These are phyloP conservation scores for Cornus controversa DNA, from an alignment of 148 eudicot species.

Conservation along the genomic window DNA sequence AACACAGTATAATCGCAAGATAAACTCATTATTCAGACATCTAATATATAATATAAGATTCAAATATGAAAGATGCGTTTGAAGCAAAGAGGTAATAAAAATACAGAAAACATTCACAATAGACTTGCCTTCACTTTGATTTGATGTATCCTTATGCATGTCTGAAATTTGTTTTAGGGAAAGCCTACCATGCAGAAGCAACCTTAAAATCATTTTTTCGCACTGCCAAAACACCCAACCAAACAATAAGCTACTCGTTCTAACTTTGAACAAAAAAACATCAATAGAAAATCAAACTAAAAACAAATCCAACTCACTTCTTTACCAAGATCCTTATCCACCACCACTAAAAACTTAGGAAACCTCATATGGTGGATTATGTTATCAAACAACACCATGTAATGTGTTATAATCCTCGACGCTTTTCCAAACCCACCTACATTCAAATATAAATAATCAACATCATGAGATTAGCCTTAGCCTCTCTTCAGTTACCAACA, in stretches of 20 bases:
- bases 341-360: conserved; percentile 66
- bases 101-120: neutral
- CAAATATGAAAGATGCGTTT: neutral
- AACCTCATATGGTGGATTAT: conserved; percentile 80
- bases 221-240: conserved; percentile 43
- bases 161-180: conserved; percentile 64
- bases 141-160: conserved; percentile 37
- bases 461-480: neutral
- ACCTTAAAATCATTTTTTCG: conserved; percentile 57
- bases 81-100: neutral
- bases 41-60: too few species aligned
- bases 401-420: conserved; percentile 52
- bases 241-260: conserved; percentile 1
- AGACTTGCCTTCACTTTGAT: conserved; percentile 40
- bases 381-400: conserved; percentile 76
- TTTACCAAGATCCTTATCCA: conserved; percentile 54
- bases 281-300: neutral
- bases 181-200: conserved; percentile 93
- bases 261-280: conserved; percentile 8
- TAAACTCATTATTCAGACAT: neutral
- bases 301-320: conserved; percentile 47
- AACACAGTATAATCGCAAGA: neutral
- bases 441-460: conserved; percentile 10
- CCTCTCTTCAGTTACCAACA: neutral
- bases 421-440: conserved; percentile 60